phyloP scores from a whole-genome alignment of 208 protist species.

The Strigomonas galati region DNA sequence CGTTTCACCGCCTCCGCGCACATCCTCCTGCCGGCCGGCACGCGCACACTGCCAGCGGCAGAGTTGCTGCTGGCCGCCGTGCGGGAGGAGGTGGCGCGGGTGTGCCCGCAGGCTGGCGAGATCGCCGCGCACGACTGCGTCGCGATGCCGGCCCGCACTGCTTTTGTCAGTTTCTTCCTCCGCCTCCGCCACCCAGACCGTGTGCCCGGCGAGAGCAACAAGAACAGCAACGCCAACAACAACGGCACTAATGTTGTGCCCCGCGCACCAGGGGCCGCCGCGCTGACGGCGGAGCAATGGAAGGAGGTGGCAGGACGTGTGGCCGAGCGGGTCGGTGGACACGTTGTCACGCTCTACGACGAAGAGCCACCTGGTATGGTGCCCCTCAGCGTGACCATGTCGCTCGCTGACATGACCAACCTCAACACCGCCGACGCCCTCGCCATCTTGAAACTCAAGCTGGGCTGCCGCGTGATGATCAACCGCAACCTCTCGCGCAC shows the following conservation, averaged over 20 bases:
- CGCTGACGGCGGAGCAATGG: conserved; percentile 27
- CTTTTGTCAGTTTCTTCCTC: conserved; percentile 27
- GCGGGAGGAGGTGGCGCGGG: conserved; percentile 24
- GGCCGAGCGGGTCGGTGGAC: conserved; percentile 35
- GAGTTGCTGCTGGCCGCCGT: conserved; percentile 39
- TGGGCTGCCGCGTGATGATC: conserved; percentile 88
- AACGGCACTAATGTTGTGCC: background rate
- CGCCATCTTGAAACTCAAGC: conserved; percentile 82
- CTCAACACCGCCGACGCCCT: conserved; percentile 58
- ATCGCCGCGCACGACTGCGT: conserved; percentile 62
- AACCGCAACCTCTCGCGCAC: conserved; percentile 85
- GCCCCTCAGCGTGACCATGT: conserved; percentile 63
- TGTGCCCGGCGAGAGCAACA: background rate
- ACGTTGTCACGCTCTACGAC: conserved; percentile 38
- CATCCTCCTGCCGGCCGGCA: conserved; percentile 29
- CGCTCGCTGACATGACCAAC: conserved; percentile 54
- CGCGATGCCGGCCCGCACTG: conserved; percentile 48
- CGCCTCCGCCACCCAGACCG: conserved; percentile 45
- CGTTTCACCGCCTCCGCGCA: conserved; percentile 57
- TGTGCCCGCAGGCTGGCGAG: background rate
- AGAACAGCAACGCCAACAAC: background rate
- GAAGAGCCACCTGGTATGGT: conserved; percentile 47
- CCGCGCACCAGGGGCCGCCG: conserved; percentile 4
- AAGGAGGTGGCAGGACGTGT: conserved; percentile 32
- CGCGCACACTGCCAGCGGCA: conserved; percentile 15